Evolutionary conservation across 441 rosid species (phyloP), one percentile per base, ranked within the genome.

Genomic region (Adansonia grandidieri): DNA sequence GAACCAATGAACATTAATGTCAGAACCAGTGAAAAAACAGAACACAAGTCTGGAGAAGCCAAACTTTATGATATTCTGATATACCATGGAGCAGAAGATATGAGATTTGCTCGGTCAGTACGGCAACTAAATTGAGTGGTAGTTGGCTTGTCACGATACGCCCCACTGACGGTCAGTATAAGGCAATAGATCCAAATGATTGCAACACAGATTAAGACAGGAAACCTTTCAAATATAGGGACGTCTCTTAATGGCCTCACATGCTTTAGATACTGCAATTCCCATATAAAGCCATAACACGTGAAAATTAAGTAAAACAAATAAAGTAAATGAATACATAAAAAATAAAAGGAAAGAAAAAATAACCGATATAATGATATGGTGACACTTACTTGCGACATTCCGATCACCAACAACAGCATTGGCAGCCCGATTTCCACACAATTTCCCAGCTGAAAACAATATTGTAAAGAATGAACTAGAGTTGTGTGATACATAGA

Each of bases 251-350:
- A 78, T 58, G 86, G 85, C 82, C 89, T 89, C 76, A 93, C 87
- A 68, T 96, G 97, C 89, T 93, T 96, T 56, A 96, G 89, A 85
- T 96, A 93, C 99, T 96, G 94, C 86, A 85, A 75, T 75, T 54
- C 53, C 78, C 77, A 82, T 72, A 15, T 72, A 22, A 77, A 71
- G 51, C 48, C 66, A 74, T 19, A 65, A 62, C 9, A 60, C 50
- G 67, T 75, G 67, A 51, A 69, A 61, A 19, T 58, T 6, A 44
- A 68, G 74, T 1, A 22, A 47, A 58, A 14, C 11, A n/a, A 22
- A 22, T 19, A 44, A 42, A 42, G 40, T 32, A 32, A 32, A 32
- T 32, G 40, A 19, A 2, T 58, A 58, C 7, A 20, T 57, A 56
- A n/a, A 10, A 17, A 53, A 10, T 11, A 44, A 57, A 7, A 20